phyloP scores from a whole-genome alignment of 768 basidiomycete genomes.

The Boletus speciosus region DNA sequence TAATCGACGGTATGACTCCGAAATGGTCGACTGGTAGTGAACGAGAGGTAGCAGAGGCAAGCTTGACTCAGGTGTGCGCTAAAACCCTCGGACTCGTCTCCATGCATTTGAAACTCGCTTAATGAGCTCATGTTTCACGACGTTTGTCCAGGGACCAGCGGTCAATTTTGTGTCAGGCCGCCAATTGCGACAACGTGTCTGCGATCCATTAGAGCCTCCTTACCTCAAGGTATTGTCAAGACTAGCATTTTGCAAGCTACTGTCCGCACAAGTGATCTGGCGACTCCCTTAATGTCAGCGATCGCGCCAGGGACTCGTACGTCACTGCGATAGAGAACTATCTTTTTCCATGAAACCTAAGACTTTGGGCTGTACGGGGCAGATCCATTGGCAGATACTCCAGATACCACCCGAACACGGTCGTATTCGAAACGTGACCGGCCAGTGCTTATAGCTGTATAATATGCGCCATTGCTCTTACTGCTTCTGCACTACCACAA shows the following conservation, averaged over 20 bases:
- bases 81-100: slow-evolving; percentile 19
- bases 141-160: not conserved
- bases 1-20: not conserved
- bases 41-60: not conserved
- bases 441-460: slow-evolving; percentile 15
- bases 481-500: slow-evolving; percentile 3
- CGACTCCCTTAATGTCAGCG: slow-evolving; percentile 6
- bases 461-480: slow-evolving; percentile 14
- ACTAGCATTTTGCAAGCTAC: not conserved
- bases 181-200: slow-evolving; percentile 16
- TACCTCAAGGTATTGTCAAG: slow-evolving; percentile 4
- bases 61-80: slow-evolving; percentile 7
- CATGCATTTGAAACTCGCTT: slow-evolving; percentile 18
- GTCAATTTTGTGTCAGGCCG: slow-evolving; percentile 14
- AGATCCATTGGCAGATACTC: slow-evolving; percentile 5
- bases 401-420: slow-evolving; percentile 10
- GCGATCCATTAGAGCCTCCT: not conserved
- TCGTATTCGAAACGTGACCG: slow-evolving; percentile 27
- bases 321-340: slow-evolving; percentile 15
- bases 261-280: slow-evolving; percentile 3
- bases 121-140: slow-evolving; percentile 6
- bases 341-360: slow-evolving; percentile 4
- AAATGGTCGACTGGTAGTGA: not conserved
- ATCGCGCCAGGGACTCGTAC: slow-evolving; percentile 18
- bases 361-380: slow-evolving; percentile 5